phyloP scores from a whole-genome alignment of 495 filamentous ascomycete species.

The Cudoniella acicularis region DNA sequence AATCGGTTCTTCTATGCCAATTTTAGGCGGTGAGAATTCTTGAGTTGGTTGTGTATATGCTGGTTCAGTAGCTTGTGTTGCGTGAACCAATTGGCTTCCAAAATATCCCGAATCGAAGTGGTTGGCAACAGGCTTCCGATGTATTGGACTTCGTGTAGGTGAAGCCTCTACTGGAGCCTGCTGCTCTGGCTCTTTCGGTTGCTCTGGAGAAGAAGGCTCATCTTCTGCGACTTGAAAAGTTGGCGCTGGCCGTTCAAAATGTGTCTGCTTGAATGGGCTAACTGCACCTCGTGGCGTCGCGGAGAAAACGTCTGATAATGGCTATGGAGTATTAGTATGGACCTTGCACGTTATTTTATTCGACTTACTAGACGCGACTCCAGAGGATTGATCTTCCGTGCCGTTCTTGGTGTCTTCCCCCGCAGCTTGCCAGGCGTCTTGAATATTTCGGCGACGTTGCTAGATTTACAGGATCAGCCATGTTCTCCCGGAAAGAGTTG shows the following conservation, averaged over 20 bases:
- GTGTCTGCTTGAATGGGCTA: slow-evolving; percentile 40
- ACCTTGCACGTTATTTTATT: slow-evolving; percentile 1
- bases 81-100: slow-evolving; percentile 51
- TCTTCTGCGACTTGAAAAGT: slow-evolving; percentile 29
- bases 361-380: slow-evolving; percentile 65
- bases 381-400: slow-evolving; percentile 60
- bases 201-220: slow-evolving; percentile 9
- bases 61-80: slow-evolving; percentile 15
- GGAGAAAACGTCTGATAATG: slow-evolving; percentile 76
- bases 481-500: slow-evolving; percentile 37
- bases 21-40: background rate
- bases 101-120: slow-evolving; percentile 76
- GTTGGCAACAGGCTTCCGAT: slow-evolving; percentile 22
- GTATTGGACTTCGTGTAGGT: slow-evolving; percentile 12
- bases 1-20: background rate
- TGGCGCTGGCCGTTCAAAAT: slow-evolving; percentile 22
- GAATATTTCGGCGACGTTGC: slow-evolving; percentile 83
- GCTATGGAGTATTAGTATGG: slow-evolving; percentile 48
- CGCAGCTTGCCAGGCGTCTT: slow-evolving; percentile 94
- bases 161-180: background rate
- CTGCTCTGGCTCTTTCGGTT: background rate
- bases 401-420: slow-evolving; percentile 87
- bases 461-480: slow-evolving; percentile 35
- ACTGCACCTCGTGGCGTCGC: slow-evolving; percentile 40
- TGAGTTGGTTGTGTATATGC: background rate